Base-by-base conservation (phyloP, 2,329 filamentous ascomycete species). In the Fusarium lateritium region DNA sequence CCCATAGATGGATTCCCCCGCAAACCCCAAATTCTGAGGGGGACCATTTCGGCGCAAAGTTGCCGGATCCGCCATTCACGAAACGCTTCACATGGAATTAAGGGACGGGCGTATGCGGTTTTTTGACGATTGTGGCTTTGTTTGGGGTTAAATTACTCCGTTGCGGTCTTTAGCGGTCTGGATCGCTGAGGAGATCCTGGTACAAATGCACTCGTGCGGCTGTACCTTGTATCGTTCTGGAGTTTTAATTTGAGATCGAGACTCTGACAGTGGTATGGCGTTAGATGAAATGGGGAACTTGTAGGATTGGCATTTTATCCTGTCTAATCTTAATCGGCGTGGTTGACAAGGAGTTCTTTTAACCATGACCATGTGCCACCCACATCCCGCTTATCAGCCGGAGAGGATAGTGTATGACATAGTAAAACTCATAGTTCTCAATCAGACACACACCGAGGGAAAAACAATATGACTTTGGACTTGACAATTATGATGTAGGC, bases 1-100 rank as follows among this genome's bases (percentile, higher is more conserved):
- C 62, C 66, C 66, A 70, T 59, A 22, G 54, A 26, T n/a, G 3
- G 8, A 39, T 22, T 62, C 62, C 64, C 64, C 64, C 56, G 62
- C 64, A 67, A 67, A 62, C 64, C 63, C 64, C 43, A 67, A 66
- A 8, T 22, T 39, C 2, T 50, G 7, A 65, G 22, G 33, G 46
- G 31, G 36, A n/a, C 15, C 34, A 19, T 33, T 8, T 22, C 42
- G 33, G 26, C 45, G 40, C 17, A 58, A 65, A 46, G 60, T 50
- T 50, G 38, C 60, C 60, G 39, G 47, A 51, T 68, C 52, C 24
- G 13, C 38, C 42, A 38, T 47, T 24, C 28, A 15, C 39, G 36
- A 24, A 17, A 10, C 22, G 36, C 15, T 11, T 6, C 15, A 7
- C n/a, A 17, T 54, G 26, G 17, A 58, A 28, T 43, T 62, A 13